Percentiles rank a stretch among this genome's conserved stretches.
phyloP scores from a whole-genome alignment of 108 stramenopile species.

The Fragilariopsis cylindrus region DNA sequence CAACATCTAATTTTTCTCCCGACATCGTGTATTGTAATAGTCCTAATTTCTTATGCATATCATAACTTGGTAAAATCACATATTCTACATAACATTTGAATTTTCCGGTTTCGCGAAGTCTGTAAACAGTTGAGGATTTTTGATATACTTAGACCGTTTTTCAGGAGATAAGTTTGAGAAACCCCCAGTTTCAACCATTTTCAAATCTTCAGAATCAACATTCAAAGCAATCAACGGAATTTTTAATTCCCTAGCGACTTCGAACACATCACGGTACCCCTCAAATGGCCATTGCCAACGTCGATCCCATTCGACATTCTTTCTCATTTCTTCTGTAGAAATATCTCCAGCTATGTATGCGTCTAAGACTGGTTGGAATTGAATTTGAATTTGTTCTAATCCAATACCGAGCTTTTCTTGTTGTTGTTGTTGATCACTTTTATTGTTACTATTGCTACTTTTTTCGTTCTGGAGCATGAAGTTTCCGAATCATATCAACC shows the following conservation, averaged over 20 bases:
- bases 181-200: slow-evolving; percentile 54
- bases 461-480: slow-evolving; percentile 15
- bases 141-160: slow-evolving; percentile 41
- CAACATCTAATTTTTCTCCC: slow-evolving; percentile 51
- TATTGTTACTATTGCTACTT: background rate
- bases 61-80: slow-evolving; percentile 59
- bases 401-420: slow-evolving; percentile 45
- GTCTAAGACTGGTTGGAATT: slow-evolving; percentile 66
- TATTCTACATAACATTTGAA: slow-evolving; percentile 63
- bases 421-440: slow-evolving; percentile 3
- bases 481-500: slow-evolving; percentile 39
- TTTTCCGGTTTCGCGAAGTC: slow-evolving; percentile 35
- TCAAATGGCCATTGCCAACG: slow-evolving; percentile 73
- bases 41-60: slow-evolving; percentile 59
- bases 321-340: slow-evolving; percentile 34
- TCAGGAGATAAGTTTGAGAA: slow-evolving; percentile 41
- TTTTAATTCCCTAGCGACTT: slow-evolving; percentile 37
- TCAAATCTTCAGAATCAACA: slow-evolving; percentile 66
- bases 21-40: slow-evolving; percentile 52
- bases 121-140: slow-evolving; percentile 54
- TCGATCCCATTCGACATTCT: slow-evolving; percentile 56
- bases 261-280: slow-evolving; percentile 51
- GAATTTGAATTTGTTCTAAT: slow-evolving; percentile 60
- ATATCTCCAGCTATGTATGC: slow-evolving; percentile 45
- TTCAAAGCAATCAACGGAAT: slow-evolving; percentile 68